These are phyloP conservation scores for Ballota nigra DNA, from an alignment of 257 asterid genomes.

Conservation along the genomic window DNA sequence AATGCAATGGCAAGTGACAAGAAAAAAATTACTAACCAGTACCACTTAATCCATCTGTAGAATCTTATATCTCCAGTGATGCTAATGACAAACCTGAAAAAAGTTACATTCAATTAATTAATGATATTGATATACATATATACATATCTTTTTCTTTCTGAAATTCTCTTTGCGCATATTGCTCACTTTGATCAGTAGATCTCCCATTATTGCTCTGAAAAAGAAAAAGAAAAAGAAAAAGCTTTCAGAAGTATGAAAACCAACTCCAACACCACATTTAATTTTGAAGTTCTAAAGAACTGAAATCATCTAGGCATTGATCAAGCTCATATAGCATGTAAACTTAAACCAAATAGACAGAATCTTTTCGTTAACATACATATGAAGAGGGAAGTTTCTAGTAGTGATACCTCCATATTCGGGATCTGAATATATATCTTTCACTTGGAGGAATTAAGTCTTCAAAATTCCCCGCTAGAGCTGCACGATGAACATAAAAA, in stretches of 20 bases:
- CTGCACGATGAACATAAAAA: conserved; percentile 45
- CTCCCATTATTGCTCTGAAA: neutral
- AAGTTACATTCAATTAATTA: conserved; percentile 11
- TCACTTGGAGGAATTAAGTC: conserved; percentile 88
- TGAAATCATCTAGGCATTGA: neutral
- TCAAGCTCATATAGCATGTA: too few species aligned
- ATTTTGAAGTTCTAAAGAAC: neutral
- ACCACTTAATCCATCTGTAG: conserved; percentile 47
- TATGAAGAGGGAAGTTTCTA: neutral
- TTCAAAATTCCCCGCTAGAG: conserved; percentile 79
- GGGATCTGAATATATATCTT: conserved; percentile 87
- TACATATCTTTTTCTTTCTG: too few species aligned
- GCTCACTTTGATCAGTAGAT: too few species aligned
- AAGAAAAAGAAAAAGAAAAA: neutral
- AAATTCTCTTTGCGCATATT: too few species aligned
- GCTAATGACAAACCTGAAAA: conserved; percentile 86
- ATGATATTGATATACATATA: neutral
- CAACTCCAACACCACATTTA: neutral
- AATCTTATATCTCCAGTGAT: conserved; percentile 67
- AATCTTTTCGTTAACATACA: too few species aligned
- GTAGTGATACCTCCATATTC: conserved; percentile 76
- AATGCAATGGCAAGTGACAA: neutral
- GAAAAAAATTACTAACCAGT: conserved; percentile 47
- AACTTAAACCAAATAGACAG: too few species aligned
- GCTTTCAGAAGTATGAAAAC: neutral